Evolutionary conservation across 2,329 filamentous ascomycete genomes (phyloP), one percentile per base, ranked within the genome.

Genomic region (Penicillium decumbens): DNA sequence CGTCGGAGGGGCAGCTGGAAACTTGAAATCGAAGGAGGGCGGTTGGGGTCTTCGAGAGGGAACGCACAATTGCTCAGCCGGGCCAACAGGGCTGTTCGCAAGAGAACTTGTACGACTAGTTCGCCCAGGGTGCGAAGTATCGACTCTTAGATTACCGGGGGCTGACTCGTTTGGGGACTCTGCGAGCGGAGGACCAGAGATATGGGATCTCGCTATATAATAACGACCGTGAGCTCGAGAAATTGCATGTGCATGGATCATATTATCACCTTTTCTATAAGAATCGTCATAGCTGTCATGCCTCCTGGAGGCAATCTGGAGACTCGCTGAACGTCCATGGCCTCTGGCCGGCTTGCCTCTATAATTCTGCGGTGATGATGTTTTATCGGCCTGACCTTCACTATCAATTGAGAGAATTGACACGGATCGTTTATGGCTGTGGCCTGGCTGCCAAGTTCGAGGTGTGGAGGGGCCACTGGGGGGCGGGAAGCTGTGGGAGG

Each of bases 391-490:
- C 55, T 64, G 55, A 51, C 68, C 67, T 59, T 78, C 75, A 54
- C 74, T 75, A 48, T 84, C 85, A 59, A 92, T 81, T 8, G 88
- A 92, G 40, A 92, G 82, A 55, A 93, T 92, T 15, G 88, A 93
- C 27, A 93, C 78, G 3, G 88, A 92, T 60, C 87, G 79, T 66
- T 85, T 83, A 61, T 91, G 88, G 45, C 77, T 74, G 61, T 85
- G 81, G n/a, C 77, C 59, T 7, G 66, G 56, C 62, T 68, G 61
- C 49, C 62, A 63, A 56, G 52, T 62, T 48, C 64, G 63, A 38
- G 65, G 65, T 10, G 64, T 65, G 12, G 65, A 64, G 45, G 65
- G 62, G 47, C 50, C 55, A 37, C 54, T 57, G 35, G 53, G 47
- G 35, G 71, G 70, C 15, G 71, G 71, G 54, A 73, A 73, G 64